Base-by-base conservation (phyloP, 768 basidiomycete species). In the Lactarius tabidus region DNA sequence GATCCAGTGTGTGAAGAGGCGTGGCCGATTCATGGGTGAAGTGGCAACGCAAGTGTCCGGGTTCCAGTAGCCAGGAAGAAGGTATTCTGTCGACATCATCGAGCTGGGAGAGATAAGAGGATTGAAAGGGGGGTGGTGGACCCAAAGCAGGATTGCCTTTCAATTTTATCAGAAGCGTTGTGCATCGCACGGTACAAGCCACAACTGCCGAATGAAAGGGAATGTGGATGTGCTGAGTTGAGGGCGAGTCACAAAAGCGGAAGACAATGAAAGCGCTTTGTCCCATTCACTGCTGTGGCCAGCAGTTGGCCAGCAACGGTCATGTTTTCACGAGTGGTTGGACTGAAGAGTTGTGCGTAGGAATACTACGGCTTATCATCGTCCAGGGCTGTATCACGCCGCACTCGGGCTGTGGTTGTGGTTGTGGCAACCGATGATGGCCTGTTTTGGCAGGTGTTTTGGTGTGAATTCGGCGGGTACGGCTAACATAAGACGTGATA, bases 1-100 rank as follows among this genome's bases (percentile, higher is more conserved):
- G 29, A 57, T 17, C 56, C 56, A 57, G 31, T 54, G 53, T 54
- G 53, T 54, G 20, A 54, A 54, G 3, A 54, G 53, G 20, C 53
- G 53, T n/a, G 53, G 53, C 12, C 4, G 29, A 15, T 33, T 54
- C 29, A 54, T 54, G 17, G 10, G 3, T 33, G 53, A 33, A 54
- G 28, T 29, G 45, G 45, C 45, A 12, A 48, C 23, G 45, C 45
- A 23, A 26, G 12, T 48, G 14, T 48, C 45, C 23, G 45, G 10
- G 9, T 33, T 54, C 53, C 31, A 33, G 20, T 54, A 54, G 12
- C 17, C 31, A 18, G 53, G 53, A 31, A 54, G 53, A 33, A 31
- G 53, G 53, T 2, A 54, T 20, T 54, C 12, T 29, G 18, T 54
- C 18, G 53, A 29, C 23, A 33, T 31, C 29, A 18, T 33, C 53